A percentile compares a stretch with the other conserved stretches of the same genome.
Conservation (phyloP, 768 basidiomycete genomes). For the Kwoniella dejecticola region DNA sequence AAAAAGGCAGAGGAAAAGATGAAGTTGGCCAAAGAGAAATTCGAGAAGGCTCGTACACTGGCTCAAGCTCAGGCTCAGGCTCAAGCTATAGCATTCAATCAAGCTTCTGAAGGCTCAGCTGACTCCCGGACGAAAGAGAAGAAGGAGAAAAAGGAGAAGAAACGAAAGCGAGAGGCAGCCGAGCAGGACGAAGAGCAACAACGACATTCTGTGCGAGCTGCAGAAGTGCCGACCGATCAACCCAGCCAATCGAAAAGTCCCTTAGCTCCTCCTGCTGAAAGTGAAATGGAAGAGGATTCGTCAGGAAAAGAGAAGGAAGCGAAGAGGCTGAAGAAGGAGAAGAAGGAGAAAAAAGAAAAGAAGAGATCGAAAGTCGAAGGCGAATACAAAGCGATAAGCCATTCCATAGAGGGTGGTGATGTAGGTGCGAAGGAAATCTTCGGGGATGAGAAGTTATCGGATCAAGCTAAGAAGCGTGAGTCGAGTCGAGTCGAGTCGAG, state of each 20-base stretch:
- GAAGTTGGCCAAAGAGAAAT: constrained; percentile 4
- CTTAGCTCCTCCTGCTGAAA: no score
- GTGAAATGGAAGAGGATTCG: no score
- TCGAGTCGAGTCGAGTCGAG: no score
- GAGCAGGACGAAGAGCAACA: not conserved
- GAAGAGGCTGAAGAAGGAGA: constrained; percentile 8
- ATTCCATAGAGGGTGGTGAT: not conserved
- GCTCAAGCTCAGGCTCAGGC: not conserved
- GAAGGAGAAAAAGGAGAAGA: constrained; percentile 1
- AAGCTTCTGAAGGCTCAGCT: no score
- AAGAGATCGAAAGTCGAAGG: constrained; percentile 19
- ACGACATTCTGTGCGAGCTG: no score
- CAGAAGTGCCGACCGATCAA: constrained; percentile 3
- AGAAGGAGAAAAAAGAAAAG: constrained; percentile 10
- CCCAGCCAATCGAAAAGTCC: no score
- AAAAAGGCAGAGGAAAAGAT: no score
- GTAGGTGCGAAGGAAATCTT: constrained; percentile 10
- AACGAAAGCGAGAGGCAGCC: not conserved
- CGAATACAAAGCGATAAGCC: constrained; percentile 3
- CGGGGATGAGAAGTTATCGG: constrained; percentile 28
- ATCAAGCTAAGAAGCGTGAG: constrained; percentile 44
- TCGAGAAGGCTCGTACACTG: not conserved
- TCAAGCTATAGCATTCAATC: not conserved
- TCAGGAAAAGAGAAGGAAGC: constrained; percentile 2
- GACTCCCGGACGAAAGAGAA: no score